Evolutionary conservation across 345 rosid species (phyloP), one percentile per base, ranked within the genome.

Genomic region (Citrus cavaleriei): DNA sequence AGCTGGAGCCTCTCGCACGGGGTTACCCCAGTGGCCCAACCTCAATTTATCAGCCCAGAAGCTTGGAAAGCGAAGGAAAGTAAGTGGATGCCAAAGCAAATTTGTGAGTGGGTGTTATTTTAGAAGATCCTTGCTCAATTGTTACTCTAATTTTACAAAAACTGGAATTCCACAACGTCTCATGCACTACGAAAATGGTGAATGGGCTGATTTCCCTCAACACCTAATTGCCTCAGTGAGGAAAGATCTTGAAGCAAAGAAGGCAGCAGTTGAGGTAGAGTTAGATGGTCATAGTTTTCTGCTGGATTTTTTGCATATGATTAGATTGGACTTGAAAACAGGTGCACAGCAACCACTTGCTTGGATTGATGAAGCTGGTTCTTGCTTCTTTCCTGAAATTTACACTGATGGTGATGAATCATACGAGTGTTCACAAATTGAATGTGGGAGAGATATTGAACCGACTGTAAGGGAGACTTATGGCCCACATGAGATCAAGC

Each of bases 301-400:
- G 71, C 86, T 97, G 68, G 98, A 97, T 83, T 91, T 97, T 79
- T 72, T 93, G 88, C 97, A 93, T 46, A 97, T 97, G 99, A 81
- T 85, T 42, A 84, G 83, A 18, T 67, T 94, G 37, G 91, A 97
- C 85, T 51, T 82, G 88, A 89, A 84, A 77, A 92, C 93, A n/a
- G 94, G 95, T 54, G 49, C 63, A 5, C 90, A 86, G 64, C 87
- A 84, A 65, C 91, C 97, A 0, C 87, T 97, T 81, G 98, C 99
- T 54, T 97, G 99, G 99, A 97, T 97, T 84, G 99, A 97, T 79
- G 87, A 89, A 75, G 88, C 85, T 25, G 96, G 89, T 65, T 72
- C 83, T 59, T 92, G 95, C 81, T 97, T 92, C 78, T 97, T 97
- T 78, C 99, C 99, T 0, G 98, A 94, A 80, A 80, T 81, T 58